A percentile compares a stretch with the other conserved stretches of the same genome.
phyloP scores from a whole-genome alignment of 1,284 basidiomycete genomes.

The Clitocybe nebularis region DNA sequence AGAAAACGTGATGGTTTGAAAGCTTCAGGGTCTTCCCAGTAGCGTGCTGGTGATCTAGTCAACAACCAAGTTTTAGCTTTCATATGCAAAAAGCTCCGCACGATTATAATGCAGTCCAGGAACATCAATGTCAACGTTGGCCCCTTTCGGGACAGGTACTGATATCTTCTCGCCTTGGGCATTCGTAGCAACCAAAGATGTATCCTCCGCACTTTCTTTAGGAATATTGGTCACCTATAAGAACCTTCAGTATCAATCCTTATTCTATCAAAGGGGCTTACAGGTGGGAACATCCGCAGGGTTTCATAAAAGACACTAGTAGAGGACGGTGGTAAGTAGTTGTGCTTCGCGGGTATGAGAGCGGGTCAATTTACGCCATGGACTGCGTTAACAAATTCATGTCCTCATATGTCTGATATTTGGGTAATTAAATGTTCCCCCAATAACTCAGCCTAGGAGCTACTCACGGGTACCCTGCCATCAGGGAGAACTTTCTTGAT shows the following conservation, averaged over 20 bases:
- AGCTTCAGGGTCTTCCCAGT: conserved; percentile 7
- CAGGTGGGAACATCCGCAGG: conserved; percentile 54
- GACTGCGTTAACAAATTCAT: conserved; percentile 39
- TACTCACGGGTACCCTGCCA: conserved; percentile 37
- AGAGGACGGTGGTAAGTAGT: too few relatives aligned
- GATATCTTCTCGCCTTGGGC: conserved; percentile 29
- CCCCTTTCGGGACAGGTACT: conserved; percentile 41
- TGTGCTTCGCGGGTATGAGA: background rate
- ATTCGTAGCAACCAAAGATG: conserved; percentile 32
- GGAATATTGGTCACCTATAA: conserved; percentile 39
- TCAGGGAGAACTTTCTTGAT: conserved; percentile 41
- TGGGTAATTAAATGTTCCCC: background rate
- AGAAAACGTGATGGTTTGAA: conserved; percentile 8
- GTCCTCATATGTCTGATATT: conserved; percentile 44
- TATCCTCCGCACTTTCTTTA: conserved; percentile 44
- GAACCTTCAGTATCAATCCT: background rate
- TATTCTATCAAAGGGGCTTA: conserved; percentile 25
- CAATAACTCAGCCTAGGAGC: background rate
- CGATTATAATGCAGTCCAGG: conserved; percentile 30
- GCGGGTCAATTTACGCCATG: conserved; percentile 32
- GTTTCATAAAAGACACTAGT: conserved; percentile 56
- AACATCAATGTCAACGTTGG: conserved; percentile 33
- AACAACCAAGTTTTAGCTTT: too few relatives aligned
- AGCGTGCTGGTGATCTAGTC: too few relatives aligned
- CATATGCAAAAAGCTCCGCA: background rate